phyloP scores from a whole-genome alignment of 208 protist species.

The Trypanosoma melophagium region DNA sequence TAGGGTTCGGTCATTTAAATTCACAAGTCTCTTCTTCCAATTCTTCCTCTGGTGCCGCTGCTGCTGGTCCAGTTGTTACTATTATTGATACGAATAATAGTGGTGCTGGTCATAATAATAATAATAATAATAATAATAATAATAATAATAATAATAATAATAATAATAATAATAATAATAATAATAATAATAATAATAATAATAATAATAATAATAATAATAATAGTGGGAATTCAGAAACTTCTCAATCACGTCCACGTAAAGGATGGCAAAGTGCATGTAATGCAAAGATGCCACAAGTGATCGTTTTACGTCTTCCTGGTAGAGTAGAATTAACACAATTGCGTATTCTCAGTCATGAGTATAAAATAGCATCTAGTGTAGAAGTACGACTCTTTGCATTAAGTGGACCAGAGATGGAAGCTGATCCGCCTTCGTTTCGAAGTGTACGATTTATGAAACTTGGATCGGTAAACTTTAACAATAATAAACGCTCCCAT shows the following conservation, averaged over 20 bases:
- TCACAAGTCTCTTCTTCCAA: neutral
- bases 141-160: no score
- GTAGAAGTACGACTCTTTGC: constrained; percentile 84
- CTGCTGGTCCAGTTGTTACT: no score
- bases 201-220: no score
- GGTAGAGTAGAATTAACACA: constrained; percentile 85
- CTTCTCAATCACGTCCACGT: neutral
- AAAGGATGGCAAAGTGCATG: constrained; percentile 78
- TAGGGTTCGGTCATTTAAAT: constrained; percentile 28
- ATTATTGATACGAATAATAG: no score
- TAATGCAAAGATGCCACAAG: constrained; percentile 74
- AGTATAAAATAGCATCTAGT: constrained; percentile 82
- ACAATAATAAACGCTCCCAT: constrained; percentile 73
- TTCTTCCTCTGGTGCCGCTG: constrained; percentile 9
- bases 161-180: constrained; percentile 1
- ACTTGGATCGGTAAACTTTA: constrained; percentile 82
- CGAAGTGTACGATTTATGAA: constrained; percentile 65
- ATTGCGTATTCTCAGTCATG: constrained; percentile 82
- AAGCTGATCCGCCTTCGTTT: constrained; percentile 58
- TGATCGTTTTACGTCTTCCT: constrained; percentile 80
- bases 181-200: neutral
- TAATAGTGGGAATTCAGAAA: no score
- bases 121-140: no score
- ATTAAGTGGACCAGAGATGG: constrained; percentile 31
- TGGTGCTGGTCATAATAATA: neutral